Percentiles rank a stretch among this genome's conserved stretches.
These are phyloP conservation scores for Saccharomycopsis fermentans DNA, from an alignment of 805 yeast genomes.

Conservation along the genomic window DNA sequence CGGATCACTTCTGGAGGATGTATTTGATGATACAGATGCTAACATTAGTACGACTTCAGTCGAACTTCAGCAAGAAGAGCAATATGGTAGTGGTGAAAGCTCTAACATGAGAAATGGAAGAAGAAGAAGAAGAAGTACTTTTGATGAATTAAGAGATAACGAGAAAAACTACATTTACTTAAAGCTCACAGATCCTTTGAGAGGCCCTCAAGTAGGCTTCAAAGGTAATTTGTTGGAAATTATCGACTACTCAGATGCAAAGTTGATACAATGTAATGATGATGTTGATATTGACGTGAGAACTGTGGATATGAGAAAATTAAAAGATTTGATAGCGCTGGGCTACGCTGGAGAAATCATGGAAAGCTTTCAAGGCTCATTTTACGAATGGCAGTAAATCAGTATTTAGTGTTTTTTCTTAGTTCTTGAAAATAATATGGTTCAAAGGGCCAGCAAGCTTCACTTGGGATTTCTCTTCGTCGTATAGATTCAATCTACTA, in stretches of 20 bases:
- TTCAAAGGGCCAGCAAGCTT: too few relatives aligned
- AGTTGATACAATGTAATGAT: slow-evolving; percentile 10
- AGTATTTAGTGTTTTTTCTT: background rate
- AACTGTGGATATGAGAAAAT: slow-evolving; percentile 7
- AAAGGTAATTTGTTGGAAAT: slow-evolving; percentile 33
- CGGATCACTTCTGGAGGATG: background rate
- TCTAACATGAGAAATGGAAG: background rate
- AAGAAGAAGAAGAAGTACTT: slow-evolving; percentile 30
- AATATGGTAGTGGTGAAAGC: slow-evolving; percentile 9
- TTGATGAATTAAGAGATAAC: slow-evolving; percentile 38
- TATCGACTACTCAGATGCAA: slow-evolving; percentile 22
- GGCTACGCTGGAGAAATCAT: slow-evolving; percentile 14
- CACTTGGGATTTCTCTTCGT: too few relatives aligned
- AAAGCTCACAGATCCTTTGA: slow-evolving; percentile 28
- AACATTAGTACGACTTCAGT: slow-evolving; percentile 2
- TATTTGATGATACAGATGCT: background rate
- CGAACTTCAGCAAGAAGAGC: background rate
- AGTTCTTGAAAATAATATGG: too few relatives aligned
- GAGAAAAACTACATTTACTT: slow-evolving; percentile 34
- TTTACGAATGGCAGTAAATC: slow-evolving; percentile 17
- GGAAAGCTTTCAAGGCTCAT: background rate
- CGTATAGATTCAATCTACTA: too few relatives aligned
- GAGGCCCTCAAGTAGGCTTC: slow-evolving; percentile 41
- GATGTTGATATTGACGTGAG: slow-evolving; percentile 13
- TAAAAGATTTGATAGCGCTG: slow-evolving; percentile 10